A percentile compares a stretch with the other conserved stretches of the same genome.
Evolutionary conservation across 73 alveolate species (phyloP).

Genomic region (Tetrahymena malaccensis): DNA sequence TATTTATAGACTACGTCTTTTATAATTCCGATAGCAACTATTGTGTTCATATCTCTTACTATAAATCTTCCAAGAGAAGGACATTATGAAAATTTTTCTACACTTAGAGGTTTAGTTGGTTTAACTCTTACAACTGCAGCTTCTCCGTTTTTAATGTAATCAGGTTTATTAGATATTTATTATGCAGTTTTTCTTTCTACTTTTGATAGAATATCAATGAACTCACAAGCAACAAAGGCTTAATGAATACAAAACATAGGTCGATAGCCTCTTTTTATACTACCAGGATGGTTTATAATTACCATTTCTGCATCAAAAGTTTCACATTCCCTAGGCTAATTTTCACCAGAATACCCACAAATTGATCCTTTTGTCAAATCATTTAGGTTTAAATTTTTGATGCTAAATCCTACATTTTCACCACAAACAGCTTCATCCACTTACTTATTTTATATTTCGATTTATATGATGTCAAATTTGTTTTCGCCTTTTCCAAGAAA

Average conservation of each 20-base stretch:
- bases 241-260: slow-evolving; percentile 94
- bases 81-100: slow-evolving; percentile 74
- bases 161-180: slow-evolving; percentile 73
- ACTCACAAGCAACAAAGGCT: slow-evolving; percentile 89
- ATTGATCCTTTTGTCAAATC: slow-evolving; percentile 65
- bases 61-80: slow-evolving; percentile 96
- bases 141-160: slow-evolving; percentile 79
- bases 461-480: slow-evolving; percentile 42
- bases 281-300: slow-evolving; percentile 89
- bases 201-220: slow-evolving; percentile 62
- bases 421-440: slow-evolving; percentile 94
- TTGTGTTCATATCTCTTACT: slow-evolving; percentile 91
- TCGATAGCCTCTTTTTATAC: slow-evolving; percentile 83
- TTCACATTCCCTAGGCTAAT: slow-evolving; percentile 50
- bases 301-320: slow-evolving; percentile 82
- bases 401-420: slow-evolving; percentile 88
- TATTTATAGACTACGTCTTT: slow-evolving; percentile 34
- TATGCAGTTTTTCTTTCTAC: slow-evolving; percentile 86
- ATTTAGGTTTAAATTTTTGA: slow-evolving; percentile 64
- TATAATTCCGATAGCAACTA: slow-evolving; percentile 94
- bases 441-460: slow-evolving; percentile 88
- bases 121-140: slow-evolving; percentile 72
- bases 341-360: slow-evolving; percentile 50
- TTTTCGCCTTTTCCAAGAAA: slow-evolving; percentile 63
- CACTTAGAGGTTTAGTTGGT: slow-evolving; percentile 82